Base-by-base conservation (phyloP, 306 rosid genomes). In the Medicago truncatula region DNA sequence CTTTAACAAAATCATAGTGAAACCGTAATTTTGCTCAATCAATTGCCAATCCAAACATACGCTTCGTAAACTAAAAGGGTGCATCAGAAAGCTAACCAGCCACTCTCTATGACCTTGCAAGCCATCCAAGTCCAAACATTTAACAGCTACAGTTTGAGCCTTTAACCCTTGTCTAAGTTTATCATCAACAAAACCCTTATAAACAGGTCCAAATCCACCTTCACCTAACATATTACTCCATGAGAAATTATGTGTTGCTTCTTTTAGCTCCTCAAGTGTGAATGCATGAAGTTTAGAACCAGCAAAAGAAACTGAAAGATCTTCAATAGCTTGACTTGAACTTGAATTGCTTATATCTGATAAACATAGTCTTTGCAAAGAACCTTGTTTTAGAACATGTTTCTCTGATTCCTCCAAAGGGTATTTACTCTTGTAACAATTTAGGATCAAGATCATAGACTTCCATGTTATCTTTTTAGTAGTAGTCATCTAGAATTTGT, bases 171-270 rank as follows among this genome's bases (percentile, higher is more conserved):
- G 78, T 67, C 87, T 85, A n/a, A 86, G 85, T 61, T 82, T 82
- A 50, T 86, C 91, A 71, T 85, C 97, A 61, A 93, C 18, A 65
- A 93, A 91, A 0, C 98, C 98, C 52, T 93, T 91, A 77, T 83
- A 89, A 25, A 93, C 98, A 9, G 96, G 97, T 36, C 98, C 98
- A 81, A 93, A 93, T 52, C 98, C 98, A 6, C 98, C 98, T 77
- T 91, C 97, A 20, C 98, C 98, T 2, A 93, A 87, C 83, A 89
- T 71, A 71, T 83, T 88, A 76, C 88, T 87, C 86, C 86, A 69
- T 18, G 88, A 76, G 86, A 93, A 91, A 54, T 43, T 60, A 56
- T 84, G 62, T 8, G 98, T 91, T 7, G 85, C 86, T 74, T 81
- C 93, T 70, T 83, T 76, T 14, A 93, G 80, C 88, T 93, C 93